These are phyloP conservation scores for Boletales sp. DNA, from an alignment of 768 basidiomycete genomes.

Conservation along the genomic window DNA sequence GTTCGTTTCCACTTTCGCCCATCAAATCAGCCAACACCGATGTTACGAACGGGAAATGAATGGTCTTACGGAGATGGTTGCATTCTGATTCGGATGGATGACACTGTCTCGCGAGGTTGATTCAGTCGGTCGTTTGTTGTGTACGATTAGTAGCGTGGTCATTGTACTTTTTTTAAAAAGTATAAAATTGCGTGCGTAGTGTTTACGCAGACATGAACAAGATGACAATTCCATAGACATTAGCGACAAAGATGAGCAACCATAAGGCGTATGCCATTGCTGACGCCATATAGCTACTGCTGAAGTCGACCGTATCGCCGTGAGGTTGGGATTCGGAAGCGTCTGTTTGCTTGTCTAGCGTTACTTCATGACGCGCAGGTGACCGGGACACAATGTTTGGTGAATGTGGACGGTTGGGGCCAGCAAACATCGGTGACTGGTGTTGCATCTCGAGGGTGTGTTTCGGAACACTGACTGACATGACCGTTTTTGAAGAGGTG, in stretches of 20 bases:
- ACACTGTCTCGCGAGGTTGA: neutral
- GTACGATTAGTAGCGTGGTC: slow-evolving; percentile 8
- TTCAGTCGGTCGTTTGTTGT: neutral
- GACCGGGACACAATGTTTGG: too few species aligned
- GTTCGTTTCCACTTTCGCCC: slow-evolving; percentile 56
- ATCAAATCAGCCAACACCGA: slow-evolving; percentile 62
- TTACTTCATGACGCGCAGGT: too few species aligned
- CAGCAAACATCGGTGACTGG: neutral
- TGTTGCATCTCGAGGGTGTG: neutral
- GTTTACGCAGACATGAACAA: slow-evolving; percentile 25
- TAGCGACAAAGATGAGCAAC: slow-evolving; percentile 46
- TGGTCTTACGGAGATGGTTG: slow-evolving; percentile 50
- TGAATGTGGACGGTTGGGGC: too few species aligned
- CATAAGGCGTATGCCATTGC: slow-evolving; percentile 45
- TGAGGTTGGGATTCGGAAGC: neutral
- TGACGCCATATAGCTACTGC: slow-evolving; percentile 38
- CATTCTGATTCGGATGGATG: slow-evolving; percentile 31
- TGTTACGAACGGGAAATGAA: slow-evolving; percentile 61
- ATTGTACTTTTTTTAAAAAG: too few species aligned
- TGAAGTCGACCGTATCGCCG: slow-evolving; percentile 35
- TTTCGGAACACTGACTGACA: slow-evolving; percentile 12
- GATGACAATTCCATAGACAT: slow-evolving; percentile 49
- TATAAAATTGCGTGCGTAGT: neutral
- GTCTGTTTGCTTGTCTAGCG: neutral
- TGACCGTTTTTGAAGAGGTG: slow-evolving; percentile 34